Evolutionary conservation across 805 yeast genomes (phyloP), one percentile per base, ranked within the genome.

Genomic region (Wickerhamomyces hampshirensis): DNA sequence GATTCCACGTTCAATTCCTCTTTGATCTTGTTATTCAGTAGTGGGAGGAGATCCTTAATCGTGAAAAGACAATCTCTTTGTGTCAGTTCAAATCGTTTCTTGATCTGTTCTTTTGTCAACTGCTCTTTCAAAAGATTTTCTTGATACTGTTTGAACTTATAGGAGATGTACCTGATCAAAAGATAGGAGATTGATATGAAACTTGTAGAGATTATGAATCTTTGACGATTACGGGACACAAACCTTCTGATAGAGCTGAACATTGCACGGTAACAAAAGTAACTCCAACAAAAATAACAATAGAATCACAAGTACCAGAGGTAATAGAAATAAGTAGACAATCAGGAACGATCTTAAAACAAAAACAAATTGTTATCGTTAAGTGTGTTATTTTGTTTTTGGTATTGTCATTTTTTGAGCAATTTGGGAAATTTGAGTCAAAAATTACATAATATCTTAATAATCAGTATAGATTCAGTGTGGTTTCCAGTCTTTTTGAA

Each of bases 31-130:
- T 71, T 71, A 5, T 80, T 69, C 29, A 89, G 64, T 5, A 86
- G 85, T 2, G 96, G 95, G 33, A 85, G 66, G 43, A 91, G 68
- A 4, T 94, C 89, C 55, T 84, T 68, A 35, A 89, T 76, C 0
- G 97, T 91, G 63, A 77, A 78, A 35, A 83, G 70, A 31, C 96
- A 85, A 59, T 91, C 98, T 48, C 80, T 80, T 53, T 89, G 97
- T 9, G 96, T 91, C 64, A 88, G 96, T 34, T 83, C 78, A 51
- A 88, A 91, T 39, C 97, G 66, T 48, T 93, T 71, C 48, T 80
- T 80, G 40, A 89, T 82, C 48, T 77, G 82, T 45, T 79, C 85
- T 34, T 71, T 67, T 16, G 83, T 73, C 35, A 75, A 70, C 30
- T 75, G 70, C 58, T 79, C 83, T 44, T 75, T 75, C 31, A 70